phyloP scores from a whole-genome alignment of 495 filamentous ascomycete species.

The Penicillium psychrofluorescens region DNA sequence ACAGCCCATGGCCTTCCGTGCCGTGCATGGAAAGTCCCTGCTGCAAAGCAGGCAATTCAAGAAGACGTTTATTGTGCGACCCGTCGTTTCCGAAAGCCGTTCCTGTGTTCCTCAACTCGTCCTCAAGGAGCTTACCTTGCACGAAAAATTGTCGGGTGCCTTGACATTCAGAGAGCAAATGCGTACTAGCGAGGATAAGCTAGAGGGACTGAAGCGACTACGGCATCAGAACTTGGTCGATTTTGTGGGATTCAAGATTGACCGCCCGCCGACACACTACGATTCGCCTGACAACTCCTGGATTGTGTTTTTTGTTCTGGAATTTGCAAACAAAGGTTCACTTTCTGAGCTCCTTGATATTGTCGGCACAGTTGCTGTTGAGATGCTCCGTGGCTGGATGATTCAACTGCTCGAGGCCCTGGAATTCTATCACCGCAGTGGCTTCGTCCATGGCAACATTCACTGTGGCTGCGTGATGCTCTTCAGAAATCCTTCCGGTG shows the following conservation, averaged over 20 bases:
- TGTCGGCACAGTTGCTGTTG: constrained; percentile 61
- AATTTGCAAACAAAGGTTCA: constrained; percentile 74
- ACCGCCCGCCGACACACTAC: constrained; percentile 24
- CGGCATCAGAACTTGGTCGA: constrained; percentile 71
- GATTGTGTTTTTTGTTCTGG: constrained; percentile 75
- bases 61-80: constrained; percentile 60
- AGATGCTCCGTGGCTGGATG: constrained; percentile 74
- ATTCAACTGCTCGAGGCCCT: constrained; percentile 85
- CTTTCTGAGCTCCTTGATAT: constrained; percentile 74
- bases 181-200: constrained; percentile 60
- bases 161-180: constrained; percentile 46
- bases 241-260: constrained; percentile 75
- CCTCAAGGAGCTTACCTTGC: constrained; percentile 50
- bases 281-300: constrained; percentile 41
- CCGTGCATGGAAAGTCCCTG: constrained; percentile 56
- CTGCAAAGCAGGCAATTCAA: constrained; percentile 48
- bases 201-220: constrained; percentile 66
- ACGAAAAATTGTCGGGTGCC: constrained; percentile 30
- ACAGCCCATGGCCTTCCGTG: constrained; percentile 51
- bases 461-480: constrained; percentile 72
- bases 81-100: constrained; percentile 45
- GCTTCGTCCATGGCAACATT: constrained; percentile 72
- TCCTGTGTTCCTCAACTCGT: constrained; percentile 52
- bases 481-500: constrained; percentile 29
- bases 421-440: constrained; percentile 76